Base-by-base conservation (phyloP, 2,329 filamentous ascomycete genomes). In the Epichloe baconii region DNA sequence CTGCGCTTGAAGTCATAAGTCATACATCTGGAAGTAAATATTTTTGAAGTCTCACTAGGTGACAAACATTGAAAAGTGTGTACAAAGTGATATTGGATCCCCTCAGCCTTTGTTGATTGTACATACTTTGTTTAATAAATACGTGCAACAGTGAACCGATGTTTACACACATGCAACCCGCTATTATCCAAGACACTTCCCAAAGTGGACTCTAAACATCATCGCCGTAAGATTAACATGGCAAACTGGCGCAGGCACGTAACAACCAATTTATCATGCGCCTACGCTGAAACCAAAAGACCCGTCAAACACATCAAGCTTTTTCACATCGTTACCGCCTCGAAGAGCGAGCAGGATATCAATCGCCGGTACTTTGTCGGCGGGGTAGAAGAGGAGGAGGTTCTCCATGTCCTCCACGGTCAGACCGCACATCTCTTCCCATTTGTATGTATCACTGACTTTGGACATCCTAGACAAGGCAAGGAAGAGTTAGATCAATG, bases 381-480 rank as follows among this genome's bases (percentile, higher is more conserved):
- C 61, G 0, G 67, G 68, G 58, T 94, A 96, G 64, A 83, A 90
- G n/a, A 74, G 72, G 38, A 97, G 70, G n/a, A 97, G 71, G 50
- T 76, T 78, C 51, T 86, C 82, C 86, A 97, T 95, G 60, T 90
- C 90, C 59, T 84, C 78, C 48, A 93, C 86, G 19, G 79, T 80
- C 76, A 97, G 82, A 36, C 79, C 78, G 58, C 88, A 90, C 58
- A 97, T 78, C 55, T 96, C 86, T 54, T 94, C 84, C 65, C 94
- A 80, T 49, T 77, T 83, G 75, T 91, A 96, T 37, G 82, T 76
- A 59, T 96, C 88, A 70, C 90, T 96, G 37, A 97, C 87, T 56
- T 80, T 84, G 46, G 83, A 88, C 86, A 97, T 97, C 89, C 86
- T 88, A 56, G 5, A 19, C 11, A n/a, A 10, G 14, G 2, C 38